Evolutionary conservation across 305 asterid genomes (phyloP).

Genomic region (Andrographis paniculata): DNA sequence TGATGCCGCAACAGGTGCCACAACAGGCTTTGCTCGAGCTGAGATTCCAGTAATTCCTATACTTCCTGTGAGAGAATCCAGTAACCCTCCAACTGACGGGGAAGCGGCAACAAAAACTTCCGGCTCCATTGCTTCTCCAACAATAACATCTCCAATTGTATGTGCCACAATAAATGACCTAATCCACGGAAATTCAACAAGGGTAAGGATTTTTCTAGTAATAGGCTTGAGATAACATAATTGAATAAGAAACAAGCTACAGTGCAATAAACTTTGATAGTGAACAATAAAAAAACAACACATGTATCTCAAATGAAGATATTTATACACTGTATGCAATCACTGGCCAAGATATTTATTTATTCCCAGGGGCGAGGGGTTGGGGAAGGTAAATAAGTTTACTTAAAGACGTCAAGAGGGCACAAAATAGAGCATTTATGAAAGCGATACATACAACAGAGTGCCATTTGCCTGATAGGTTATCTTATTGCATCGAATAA

Average conservation of each 20-base stretch:
- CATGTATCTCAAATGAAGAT: background rate
- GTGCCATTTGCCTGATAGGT: too few relatives aligned
- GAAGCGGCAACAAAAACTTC: constrained; percentile 73
- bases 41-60: constrained; percentile 79
- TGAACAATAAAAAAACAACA: background rate
- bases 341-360: background rate
- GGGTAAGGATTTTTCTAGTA: constrained; percentile 1
- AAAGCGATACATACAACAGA: too few relatives aligned
- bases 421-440: too few relatives aligned
- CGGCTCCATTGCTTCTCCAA: constrained; percentile 80
- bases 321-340: background rate
- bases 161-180: constrained; percentile 81
- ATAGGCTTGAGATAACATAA: too few relatives aligned
- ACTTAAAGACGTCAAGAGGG: too few relatives aligned
- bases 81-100: constrained; percentile 89
- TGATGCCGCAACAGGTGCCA: constrained; percentile 78
- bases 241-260: constrained; percentile 9
- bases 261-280: background rate
- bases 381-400: too few relatives aligned
- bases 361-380: too few relatives aligned
- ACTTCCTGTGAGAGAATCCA: constrained; percentile 95
- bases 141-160: constrained; percentile 69
- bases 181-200: constrained; percentile 22
- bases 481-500: too few relatives aligned
- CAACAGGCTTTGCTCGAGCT: constrained; percentile 81